A percentile compares a stretch with the other conserved stretches of the same genome.
phyloP scores from a whole-genome alignment of 345 rosid species.

The Aurinia saxatilis region DNA sequence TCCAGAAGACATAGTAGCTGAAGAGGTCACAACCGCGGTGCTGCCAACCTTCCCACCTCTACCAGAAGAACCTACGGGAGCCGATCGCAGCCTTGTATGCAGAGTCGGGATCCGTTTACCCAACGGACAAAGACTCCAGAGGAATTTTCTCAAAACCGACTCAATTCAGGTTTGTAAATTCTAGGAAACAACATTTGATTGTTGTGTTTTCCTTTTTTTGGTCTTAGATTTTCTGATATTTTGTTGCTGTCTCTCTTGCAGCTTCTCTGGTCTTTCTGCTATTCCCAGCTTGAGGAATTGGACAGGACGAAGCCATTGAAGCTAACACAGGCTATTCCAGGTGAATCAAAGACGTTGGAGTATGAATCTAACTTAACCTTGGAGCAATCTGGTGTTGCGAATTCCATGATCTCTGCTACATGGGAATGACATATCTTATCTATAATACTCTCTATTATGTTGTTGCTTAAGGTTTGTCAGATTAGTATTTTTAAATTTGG shows the following conservation, averaged over 20 bases:
- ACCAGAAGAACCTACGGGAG: constrained; percentile 82
- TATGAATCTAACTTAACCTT: constrained; percentile 63
- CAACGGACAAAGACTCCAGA: constrained; percentile 79
- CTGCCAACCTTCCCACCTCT: constrained; percentile 55
- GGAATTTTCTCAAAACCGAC: constrained; percentile 72
- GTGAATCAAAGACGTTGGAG: constrained; percentile 68
- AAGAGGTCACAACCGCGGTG: constrained; percentile 4
- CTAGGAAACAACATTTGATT: neutral
- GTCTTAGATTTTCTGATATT: constrained; percentile 13
- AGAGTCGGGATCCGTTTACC: constrained; percentile 96
- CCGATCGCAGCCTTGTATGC: constrained; percentile 65
- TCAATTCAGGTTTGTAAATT: constrained; percentile 51
- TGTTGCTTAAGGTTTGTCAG: constrained; percentile 14
- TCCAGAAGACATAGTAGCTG: constrained; percentile 19
- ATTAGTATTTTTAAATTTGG: neutral
- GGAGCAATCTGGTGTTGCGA: constrained; percentile 79
- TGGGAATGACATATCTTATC: constrained; percentile 22
- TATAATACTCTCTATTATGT: neutral
- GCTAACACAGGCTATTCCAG: constrained; percentile 79
- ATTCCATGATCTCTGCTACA: constrained; percentile 54
- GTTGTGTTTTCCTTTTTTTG: neutral
- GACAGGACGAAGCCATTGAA: constrained; percentile 59
- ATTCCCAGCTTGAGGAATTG: constrained; percentile 48
- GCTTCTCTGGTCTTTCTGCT: constrained; percentile 93
- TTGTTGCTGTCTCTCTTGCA: constrained; percentile 28